Evolutionary conservation across 257 asterid species (phyloP), one percentile per base, ranked within the genome.

Genomic region (Striga asiatica): DNA sequence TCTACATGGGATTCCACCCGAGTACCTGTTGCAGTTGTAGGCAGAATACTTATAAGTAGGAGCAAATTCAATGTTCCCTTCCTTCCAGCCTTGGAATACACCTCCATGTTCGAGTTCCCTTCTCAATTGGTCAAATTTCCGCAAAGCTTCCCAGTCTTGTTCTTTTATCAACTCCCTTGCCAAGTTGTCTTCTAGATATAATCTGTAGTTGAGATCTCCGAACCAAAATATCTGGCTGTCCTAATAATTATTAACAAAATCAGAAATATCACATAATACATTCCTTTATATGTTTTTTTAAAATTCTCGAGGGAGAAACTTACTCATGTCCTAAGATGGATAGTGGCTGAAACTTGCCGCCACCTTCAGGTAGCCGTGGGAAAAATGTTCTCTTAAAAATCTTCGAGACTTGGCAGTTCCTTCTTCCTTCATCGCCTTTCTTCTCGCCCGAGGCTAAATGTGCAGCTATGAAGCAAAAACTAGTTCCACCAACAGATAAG

Each of bases 381-480:
- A 89, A 89, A 56, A 76, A 52, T 3, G 97, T 85, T 27, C 97
- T 71, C 67, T 68, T 78, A 70, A 85, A 89, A 59, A 89, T 89
- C 65, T 85, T 88, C 0, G 94, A 71, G 39, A 83, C 97, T 69
- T 85, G 97, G 61, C 61, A 71, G 51, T 89, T 89, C 71, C 97
- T 75, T 68, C 81, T 79, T 50, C 89, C 93, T 65, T 89, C 94
- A 48, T 89, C 95, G 1, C 97, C 97, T 70, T 73, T 79, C 81
- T 85, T 89, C 78, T 89, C 97, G 6, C 97, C 97, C 1, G 97
- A 89, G 51, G 97, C 97, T 50, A 89, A 76, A 66, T 89, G 97
- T 17, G 95, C 95, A 9, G 81, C 92, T 51, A 81, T 68, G 78
- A 89, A 89, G 76, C 97, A 89, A 78, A 89, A 89, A 54, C 82